Evolutionary conservation across 176 grass and related monocot genomes (phyloP).

Genomic region (Saccharum officinarum): DNA sequence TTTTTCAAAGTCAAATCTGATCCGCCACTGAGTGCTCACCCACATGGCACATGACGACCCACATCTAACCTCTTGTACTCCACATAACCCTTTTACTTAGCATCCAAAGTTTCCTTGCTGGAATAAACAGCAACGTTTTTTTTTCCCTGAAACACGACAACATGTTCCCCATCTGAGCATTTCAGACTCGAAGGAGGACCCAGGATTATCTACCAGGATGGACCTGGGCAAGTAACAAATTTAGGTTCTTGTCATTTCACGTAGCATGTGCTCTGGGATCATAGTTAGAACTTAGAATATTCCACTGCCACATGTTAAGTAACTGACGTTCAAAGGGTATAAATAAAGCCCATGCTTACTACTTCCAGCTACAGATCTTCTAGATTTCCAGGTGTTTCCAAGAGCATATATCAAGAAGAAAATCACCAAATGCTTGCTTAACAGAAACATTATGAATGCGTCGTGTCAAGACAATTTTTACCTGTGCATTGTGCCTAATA

Average conservation of each 20-base stretch:
- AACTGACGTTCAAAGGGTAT: neutral
- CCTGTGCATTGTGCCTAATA: neutral
- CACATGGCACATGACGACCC: slow-evolving; percentile 13
- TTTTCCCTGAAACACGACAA: neutral
- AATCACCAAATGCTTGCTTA: neutral
- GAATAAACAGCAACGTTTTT: neutral
- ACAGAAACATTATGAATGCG: neutral
- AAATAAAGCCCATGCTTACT: neutral
- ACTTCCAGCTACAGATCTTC: neutral
- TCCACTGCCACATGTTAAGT: slow-evolving; percentile 26
- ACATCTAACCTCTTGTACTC: neutral
- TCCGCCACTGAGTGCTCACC: neutral
- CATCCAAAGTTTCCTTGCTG: neutral
- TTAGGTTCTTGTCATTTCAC: neutral
- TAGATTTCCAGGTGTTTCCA: slow-evolving; percentile 12
- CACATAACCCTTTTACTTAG: neutral
- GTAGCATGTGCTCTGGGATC: slow-evolving; percentile 31
- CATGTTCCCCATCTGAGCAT: slow-evolving; percentile 24
- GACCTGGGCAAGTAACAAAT: slow-evolving; percentile 10
- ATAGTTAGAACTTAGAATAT: neutral
- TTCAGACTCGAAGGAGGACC: neutral
- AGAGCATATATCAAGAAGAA: neutral
- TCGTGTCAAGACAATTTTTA: neutral
- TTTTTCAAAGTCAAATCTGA: neutral
- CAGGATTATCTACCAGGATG: neutral